Percentiles rank a stretch among this genome's conserved stretches.
These are phyloP conservation scores for Prototheca wickerhamii DNA, from an alignment of 163 green algal genomes.

Conservation along the genomic window DNA sequence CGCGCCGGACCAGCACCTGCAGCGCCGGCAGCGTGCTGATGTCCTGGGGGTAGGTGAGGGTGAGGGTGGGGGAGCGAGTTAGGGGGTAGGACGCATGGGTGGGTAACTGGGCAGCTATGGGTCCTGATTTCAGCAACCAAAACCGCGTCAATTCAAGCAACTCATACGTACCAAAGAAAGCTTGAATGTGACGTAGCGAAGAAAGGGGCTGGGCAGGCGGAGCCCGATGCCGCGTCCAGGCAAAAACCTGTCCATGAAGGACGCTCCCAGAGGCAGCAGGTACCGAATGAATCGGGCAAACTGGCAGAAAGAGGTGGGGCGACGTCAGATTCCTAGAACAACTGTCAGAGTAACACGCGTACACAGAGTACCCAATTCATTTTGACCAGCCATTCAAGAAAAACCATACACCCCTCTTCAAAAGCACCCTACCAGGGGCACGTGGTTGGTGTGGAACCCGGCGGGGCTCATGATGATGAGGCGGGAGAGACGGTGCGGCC, in stretches of 20 bases:
- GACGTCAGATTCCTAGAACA: too few relatives aligned
- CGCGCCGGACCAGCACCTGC: constrained; percentile 26
- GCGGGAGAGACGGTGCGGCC: constrained; percentile 58
- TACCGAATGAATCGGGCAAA: too few relatives aligned
- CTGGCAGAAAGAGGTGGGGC: too few relatives aligned
- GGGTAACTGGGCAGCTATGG: too few relatives aligned
- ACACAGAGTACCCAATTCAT: too few relatives aligned
- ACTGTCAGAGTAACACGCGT: too few relatives aligned
- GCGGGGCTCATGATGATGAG: constrained; percentile 87
- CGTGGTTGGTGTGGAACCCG: constrained; percentile 61
- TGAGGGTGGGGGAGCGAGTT: neutral
- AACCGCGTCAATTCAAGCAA: too few relatives aligned
- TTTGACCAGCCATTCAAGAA: too few relatives aligned
- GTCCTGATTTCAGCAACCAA: too few relatives aligned
- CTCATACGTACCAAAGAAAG: too few relatives aligned
- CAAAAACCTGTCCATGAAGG: constrained; percentile 8
- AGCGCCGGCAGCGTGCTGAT: constrained; percentile 52
- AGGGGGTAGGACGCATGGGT: neutral
- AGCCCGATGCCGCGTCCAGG: constrained; percentile 29
- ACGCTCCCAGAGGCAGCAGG: constrained; percentile 10
- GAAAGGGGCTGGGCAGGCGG: constrained; percentile 50
- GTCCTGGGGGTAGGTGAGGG: constrained; percentile 31
- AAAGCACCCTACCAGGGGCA: constrained; percentile 18
- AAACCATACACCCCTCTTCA: too few relatives aligned
- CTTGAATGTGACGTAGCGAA: constrained; percentile 72